Conservation (phyloP, 2,329 filamentous ascomycete genomes). For the Trichophyton simii region DNA sequence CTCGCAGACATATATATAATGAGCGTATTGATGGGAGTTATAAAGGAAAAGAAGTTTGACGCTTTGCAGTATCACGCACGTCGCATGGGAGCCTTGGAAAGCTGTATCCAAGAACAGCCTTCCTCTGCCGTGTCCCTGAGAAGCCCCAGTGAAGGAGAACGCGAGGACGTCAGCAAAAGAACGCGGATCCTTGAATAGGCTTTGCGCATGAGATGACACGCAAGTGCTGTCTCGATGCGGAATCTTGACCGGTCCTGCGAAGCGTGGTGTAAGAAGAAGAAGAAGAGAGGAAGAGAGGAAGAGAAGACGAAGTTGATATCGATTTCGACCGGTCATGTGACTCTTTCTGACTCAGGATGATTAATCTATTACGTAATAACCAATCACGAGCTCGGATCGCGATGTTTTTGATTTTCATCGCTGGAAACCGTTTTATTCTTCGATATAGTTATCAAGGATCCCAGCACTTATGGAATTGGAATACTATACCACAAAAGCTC, state of each 20-base stretch:
- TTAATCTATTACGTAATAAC: too few species aligned
- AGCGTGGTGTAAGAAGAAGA: slow-evolving; percentile 36
- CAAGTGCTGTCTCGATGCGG: slow-evolving; percentile 18
- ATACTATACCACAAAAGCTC: too few species aligned
- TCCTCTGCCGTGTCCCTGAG: slow-evolving; percentile 18
- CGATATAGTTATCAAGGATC: too few species aligned
- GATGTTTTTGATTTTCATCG: too few species aligned
- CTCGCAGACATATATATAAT: slow-evolving; percentile 18
- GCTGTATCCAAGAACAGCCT: slow-evolving; percentile 30
- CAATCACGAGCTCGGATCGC: too few species aligned
- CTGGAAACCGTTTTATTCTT: too few species aligned
- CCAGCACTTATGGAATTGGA: too few species aligned
- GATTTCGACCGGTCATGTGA: slow-evolving; percentile 6
- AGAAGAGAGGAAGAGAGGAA: slow-evolving; percentile 15
- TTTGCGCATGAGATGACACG: slow-evolving; percentile 37
- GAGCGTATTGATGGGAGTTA: slow-evolving; percentile 24
- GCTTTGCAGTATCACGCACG: slow-evolving; percentile 39
- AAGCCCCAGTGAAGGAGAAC: slow-evolving; percentile 21
- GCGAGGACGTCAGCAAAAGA: slow-evolving; percentile 17
- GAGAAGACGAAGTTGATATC: slow-evolving; percentile 9
- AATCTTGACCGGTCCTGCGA: slow-evolving; percentile 28
- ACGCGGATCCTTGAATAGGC: slow-evolving; percentile 17
- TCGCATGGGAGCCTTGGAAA: slow-evolving; percentile 45
- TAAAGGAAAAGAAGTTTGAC: slow-evolving; percentile 24
- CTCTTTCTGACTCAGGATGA: not conserved